Conservation (phyloP, 257 asterid genomes). For the Capsicum pubescens region DNA sequence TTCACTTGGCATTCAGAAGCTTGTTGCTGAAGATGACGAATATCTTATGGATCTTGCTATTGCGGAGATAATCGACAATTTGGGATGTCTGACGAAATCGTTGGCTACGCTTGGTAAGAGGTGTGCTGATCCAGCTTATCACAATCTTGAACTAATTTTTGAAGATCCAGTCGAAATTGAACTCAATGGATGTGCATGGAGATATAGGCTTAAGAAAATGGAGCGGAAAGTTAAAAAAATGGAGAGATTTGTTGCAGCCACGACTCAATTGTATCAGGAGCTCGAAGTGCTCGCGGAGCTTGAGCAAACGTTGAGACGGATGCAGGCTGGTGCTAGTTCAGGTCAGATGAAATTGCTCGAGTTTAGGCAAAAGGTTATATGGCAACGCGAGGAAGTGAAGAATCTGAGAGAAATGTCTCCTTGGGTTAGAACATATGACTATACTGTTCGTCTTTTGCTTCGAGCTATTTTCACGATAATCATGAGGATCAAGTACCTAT, state of each 20-base stretch:
- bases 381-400: constrained; percentile 91
- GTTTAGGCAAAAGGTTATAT: constrained; percentile 77
- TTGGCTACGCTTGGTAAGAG: constrained; percentile 72
- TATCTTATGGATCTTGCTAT: constrained; percentile 74
- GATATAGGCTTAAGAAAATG: constrained; percentile 73
- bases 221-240: constrained; percentile 85
- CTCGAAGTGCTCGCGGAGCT: constrained; percentile 77
- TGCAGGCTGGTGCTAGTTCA: constrained; percentile 55
- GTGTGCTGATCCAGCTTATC: constrained; percentile 61
- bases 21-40: constrained; percentile 64
- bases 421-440: constrained; percentile 76
- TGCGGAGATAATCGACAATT: constrained; percentile 66
- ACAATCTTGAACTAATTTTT: constrained; percentile 57
- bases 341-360: constrained; percentile 65
- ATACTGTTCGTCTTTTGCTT: constrained; percentile 63
- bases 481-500: constrained; percentile 61
- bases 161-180: constrained; percentile 56
- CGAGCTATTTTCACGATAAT: constrained; percentile 67
- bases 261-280: constrained; percentile 77
- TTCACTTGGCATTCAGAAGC: constrained; percentile 68
- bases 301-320: constrained; percentile 74
- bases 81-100: constrained; percentile 56
- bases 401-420: constrained; percentile 83
- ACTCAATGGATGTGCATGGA: constrained; percentile 61
- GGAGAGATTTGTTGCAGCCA: constrained; percentile 77